These are phyloP conservation scores for Arthrobotrys pseudoclavata DNA, from an alignment of 2,329 filamentous ascomycete genomes.

Conservation along the genomic window DNA sequence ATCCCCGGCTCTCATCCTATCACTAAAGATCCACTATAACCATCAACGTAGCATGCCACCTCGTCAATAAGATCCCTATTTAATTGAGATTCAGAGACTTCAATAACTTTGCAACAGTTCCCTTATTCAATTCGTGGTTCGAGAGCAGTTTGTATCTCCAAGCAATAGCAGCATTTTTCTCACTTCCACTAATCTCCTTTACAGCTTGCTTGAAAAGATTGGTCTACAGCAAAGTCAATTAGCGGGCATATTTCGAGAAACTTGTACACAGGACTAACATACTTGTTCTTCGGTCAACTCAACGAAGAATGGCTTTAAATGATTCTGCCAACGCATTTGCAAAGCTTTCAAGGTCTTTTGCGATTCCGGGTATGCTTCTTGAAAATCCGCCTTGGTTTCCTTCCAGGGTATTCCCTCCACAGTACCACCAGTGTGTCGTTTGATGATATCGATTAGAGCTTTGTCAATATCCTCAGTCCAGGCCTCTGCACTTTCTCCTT, in stretches of 20 bases:
- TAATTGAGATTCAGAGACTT: constrained; percentile 13
- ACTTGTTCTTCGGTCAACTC: constrained; percentile 44
- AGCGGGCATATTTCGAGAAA: neutral
- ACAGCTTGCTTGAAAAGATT: constrained; percentile 44
- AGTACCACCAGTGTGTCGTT: neutral
- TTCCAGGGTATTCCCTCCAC: constrained; percentile 28
- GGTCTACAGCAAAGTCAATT: constrained; percentile 1
- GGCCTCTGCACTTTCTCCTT: neutral
- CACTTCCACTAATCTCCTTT: constrained; percentile 41
- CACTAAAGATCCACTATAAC: too few species aligned
- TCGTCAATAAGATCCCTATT: too few species aligned
- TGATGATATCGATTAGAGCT: constrained; percentile 19
- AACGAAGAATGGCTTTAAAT: constrained; percentile 18
- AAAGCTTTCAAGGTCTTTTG: constrained; percentile 14
- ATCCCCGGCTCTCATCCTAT: too few species aligned
- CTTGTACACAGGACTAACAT: neutral
- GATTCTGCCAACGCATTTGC: constrained; percentile 28
- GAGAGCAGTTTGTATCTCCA: constrained; percentile 49
- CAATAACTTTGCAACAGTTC: constrained; percentile 36
- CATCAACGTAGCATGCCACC: too few species aligned
- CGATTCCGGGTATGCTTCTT: neutral
- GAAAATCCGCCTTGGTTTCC: constrained; percentile 13
- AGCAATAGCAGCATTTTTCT: constrained; percentile 48
- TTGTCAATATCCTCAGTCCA: constrained; percentile 31
- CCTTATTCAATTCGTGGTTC: constrained; percentile 13